A percentile compares a stretch with the other conserved stretches of the same genome.
Evolutionary conservation across 2,329 filamentous ascomycete genomes (phyloP).

Genomic region (Curvularia spicifera): DNA sequence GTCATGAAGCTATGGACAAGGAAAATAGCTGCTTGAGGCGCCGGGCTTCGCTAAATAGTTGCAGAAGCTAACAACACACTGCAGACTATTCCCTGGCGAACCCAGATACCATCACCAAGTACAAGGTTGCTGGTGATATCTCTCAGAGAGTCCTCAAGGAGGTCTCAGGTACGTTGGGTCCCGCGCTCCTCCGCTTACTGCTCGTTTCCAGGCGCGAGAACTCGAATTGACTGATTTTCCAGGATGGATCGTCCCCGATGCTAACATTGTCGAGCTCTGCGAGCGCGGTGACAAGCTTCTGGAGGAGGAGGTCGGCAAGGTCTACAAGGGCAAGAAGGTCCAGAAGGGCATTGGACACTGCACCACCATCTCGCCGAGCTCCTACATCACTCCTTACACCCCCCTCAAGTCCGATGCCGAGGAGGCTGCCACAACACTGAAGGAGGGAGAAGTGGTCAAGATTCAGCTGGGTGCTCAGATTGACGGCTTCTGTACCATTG

Average conservation of each 20-base stretch:
- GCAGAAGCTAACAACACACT: constrained; percentile 33
- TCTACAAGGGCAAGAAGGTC: constrained; percentile 98
- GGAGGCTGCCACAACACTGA: constrained; percentile 80
- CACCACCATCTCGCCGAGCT: constrained; percentile 90
- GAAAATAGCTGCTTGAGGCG: constrained; percentile 13
- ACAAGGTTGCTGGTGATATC: constrained; percentile 95
- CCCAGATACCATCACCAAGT: constrained; percentile 96
- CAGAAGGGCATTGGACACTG: constrained; percentile 93
- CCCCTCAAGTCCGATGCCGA: constrained; percentile 84
- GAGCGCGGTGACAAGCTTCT: constrained; percentile 94
- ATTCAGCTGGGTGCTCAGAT: constrained; percentile 99
- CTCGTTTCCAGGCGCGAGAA: constrained; percentile 7
- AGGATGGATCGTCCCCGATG: constrained; percentile 78
- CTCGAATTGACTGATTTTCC: constrained; percentile 36
- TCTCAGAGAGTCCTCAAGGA: constrained; percentile 93
- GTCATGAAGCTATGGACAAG: neutral
- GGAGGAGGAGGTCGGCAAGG: constrained; percentile 90
- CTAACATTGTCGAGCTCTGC: constrained; percentile 93
- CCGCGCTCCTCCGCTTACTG: constrained; percentile 7
- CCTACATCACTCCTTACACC: constrained; percentile 96
- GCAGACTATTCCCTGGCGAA: constrained; percentile 88
- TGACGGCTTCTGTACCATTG: constrained; percentile 93
- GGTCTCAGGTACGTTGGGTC: constrained; percentile 64
- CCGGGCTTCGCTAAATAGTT: constrained; percentile 26
- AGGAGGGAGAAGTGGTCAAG: constrained; percentile 89